These are phyloP conservation scores for Candida easanensis DNA, from an alignment of 805 yeast genomes.

Conservation along the genomic window DNA sequence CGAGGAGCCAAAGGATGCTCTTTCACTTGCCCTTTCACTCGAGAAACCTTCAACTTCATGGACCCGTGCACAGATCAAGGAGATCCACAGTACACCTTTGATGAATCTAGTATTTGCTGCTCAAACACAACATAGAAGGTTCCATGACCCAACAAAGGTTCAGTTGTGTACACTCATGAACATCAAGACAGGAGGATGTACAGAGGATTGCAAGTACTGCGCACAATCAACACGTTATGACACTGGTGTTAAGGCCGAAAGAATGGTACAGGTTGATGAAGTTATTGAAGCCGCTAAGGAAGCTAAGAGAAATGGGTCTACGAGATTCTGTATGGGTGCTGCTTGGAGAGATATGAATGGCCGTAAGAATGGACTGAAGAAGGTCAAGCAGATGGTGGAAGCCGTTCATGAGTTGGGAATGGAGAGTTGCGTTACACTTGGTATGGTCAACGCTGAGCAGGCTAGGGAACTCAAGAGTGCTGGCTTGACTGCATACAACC, in stretches of 20 bases:
- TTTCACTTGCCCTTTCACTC: conserved; percentile 31
- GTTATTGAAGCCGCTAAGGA: conserved; percentile 61
- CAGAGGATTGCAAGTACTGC: conserved; percentile 81
- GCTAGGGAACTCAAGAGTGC: conserved; percentile 57
- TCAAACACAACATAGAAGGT: conserved; percentile 61
- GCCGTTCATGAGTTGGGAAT: conserved; percentile 61
- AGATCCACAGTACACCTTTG: conserved; percentile 64
- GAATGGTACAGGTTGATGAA: conserved; percentile 56
- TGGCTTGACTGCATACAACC: conserved; percentile 80
- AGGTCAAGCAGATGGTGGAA: conserved; percentile 61
- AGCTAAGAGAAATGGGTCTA: conserved; percentile 69
- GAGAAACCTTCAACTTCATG: conserved; percentile 40
- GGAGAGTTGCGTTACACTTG: conserved; percentile 80
- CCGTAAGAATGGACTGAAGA: conserved; percentile 61
- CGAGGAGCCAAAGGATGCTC: conserved; percentile 8
- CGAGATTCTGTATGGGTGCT: conserved; percentile 82
- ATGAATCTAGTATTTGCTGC: conserved; percentile 58
- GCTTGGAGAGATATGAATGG: conserved; percentile 89
- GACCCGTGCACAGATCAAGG: conserved; percentile 58
- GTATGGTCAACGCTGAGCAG: conserved; percentile 71
- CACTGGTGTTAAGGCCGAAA: conserved; percentile 72
- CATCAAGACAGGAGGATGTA: conserved; percentile 78
- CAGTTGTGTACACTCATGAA: conserved; percentile 75
- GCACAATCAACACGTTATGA: conserved; percentile 69
- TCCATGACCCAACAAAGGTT: conserved; percentile 66